phyloP scores from a whole-genome alignment of 352 stramenopile genomes.

The Globisporangium echinulatum region DNA sequence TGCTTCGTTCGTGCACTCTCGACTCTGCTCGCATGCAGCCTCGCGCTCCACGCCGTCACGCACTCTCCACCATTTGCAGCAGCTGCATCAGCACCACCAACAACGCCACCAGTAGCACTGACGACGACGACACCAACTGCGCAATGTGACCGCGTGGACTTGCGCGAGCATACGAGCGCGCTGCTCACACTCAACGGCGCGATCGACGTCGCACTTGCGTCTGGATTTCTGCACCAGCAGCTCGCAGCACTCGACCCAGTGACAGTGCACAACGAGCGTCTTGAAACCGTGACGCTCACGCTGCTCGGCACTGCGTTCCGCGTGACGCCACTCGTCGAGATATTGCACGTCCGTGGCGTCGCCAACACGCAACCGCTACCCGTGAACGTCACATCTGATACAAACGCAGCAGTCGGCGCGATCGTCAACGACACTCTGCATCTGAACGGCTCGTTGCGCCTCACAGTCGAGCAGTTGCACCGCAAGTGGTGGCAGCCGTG shows the following conservation, averaged over 20 bases:
- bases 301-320: neutral
- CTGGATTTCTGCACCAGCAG: neutral
- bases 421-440: neutral
- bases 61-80: no score
- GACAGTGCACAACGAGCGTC: neutral
- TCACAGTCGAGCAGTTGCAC: constrained; percentile 5
- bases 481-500: constrained; percentile 11
- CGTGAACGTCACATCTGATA: neutral
- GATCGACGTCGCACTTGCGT: neutral
- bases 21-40: no score
- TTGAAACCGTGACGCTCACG: neutral
- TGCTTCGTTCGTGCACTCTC: no score
- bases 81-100: no score
- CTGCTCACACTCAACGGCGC: neutral
- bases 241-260: neutral
- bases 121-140: no score
- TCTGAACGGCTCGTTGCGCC: neutral
- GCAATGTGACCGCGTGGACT: neutral
- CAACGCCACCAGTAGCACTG: no score
- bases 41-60: no score
- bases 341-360: neutral
- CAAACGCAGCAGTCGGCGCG: neutral
- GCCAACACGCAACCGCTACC: neutral
- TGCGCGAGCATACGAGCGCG: neutral
- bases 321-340: neutral